Conservation (phyloP, 2,329 filamentous ascomycete species). For the Colletotrichum sp. region DNA sequence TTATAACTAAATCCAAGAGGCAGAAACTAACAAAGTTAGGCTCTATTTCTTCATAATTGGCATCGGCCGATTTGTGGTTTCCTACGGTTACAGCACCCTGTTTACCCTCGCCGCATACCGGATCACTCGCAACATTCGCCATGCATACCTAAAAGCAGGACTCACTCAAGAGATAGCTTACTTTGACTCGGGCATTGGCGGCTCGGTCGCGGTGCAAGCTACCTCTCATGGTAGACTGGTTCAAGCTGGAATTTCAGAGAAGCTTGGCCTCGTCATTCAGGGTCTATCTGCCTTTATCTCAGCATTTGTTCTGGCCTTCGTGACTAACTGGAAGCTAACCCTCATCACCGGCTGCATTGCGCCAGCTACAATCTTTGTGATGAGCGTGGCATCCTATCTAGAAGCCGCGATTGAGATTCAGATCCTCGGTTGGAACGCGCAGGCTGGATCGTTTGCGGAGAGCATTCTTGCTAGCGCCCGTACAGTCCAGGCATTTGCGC, state of each 20-base stretch:
- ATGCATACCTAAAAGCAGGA: constrained; percentile 53
- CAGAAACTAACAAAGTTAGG: constrained; percentile 27
- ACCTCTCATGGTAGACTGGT: constrained; percentile 50
- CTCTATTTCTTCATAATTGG: constrained; percentile 66
- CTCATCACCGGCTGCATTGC: constrained; percentile 40
- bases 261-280: constrained; percentile 44
- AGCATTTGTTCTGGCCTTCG: constrained; percentile 42
- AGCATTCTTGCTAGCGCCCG: constrained; percentile 40
- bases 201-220: constrained; percentile 46
- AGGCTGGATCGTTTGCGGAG: constrained; percentile 40
- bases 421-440: constrained; percentile 39
- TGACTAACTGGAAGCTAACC: constrained; percentile 48
- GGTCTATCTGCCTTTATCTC: constrained; percentile 41
- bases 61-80: constrained; percentile 53
- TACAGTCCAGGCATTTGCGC: constrained; percentile 48
- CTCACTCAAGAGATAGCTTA: constrained; percentile 56
- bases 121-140: constrained; percentile 52
- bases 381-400: constrained; percentile 29
- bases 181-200: constrained; percentile 48
- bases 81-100: constrained; percentile 51
- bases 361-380: constrained; percentile 33
- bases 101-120: constrained; percentile 57
- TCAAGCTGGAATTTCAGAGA: constrained; percentile 45
- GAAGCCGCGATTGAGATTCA: constrained; percentile 36
- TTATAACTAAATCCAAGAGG: no score